Evolutionary conservation across 148 eudicot species (phyloP), one percentile per base, ranked within the genome.

Genomic region (Fagopyrum tataricum): DNA sequence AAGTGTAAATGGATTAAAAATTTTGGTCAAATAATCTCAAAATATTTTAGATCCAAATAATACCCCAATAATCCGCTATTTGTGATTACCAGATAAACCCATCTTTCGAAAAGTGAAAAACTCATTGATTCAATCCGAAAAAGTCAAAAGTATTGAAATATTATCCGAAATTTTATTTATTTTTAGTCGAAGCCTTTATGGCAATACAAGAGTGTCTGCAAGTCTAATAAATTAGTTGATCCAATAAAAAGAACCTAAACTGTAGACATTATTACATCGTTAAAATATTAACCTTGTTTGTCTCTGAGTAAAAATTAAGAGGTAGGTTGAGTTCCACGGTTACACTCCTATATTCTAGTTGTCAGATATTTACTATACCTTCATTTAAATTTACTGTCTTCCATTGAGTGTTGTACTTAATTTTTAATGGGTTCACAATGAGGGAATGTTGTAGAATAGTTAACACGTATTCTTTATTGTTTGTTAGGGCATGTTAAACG

Each of bases 371-470:
- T 64, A 64, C 69, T 37, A 37, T 64, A 20, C 42, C 69, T 64
- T 39, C 69, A 64, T 64, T 64, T 64, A 64, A 42, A 64, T 64
- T 64, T 64, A 64, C 15, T 14, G 39, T 64, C 69, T 64, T 4
- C n/a, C 20, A 31, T 64, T 64, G 7, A 64, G 13, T 64, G 44
- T n/a, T 64, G 43, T 39, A 39, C 43, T 31, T 31, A 31, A 31
- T 31, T 3, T 39, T 64, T 64, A 42, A 15, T 31, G 4, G 14
- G 68, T 62, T 62, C 7, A 62, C 68, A 31, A 37, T 31, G 43
- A 26, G 69, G 44, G 69, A 64, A 64, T 64, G 69, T 64, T 64
- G 69, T 37, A 15, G 43, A 64, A 64, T 64, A 64, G 69, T 64
- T 64, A 31, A 5, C 43, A 13, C 69, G 14, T 18, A 31, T 37